Base-by-base conservation (phyloP, 176 grass and related monocot genomes). In the Zizania latifolia region DNA sequence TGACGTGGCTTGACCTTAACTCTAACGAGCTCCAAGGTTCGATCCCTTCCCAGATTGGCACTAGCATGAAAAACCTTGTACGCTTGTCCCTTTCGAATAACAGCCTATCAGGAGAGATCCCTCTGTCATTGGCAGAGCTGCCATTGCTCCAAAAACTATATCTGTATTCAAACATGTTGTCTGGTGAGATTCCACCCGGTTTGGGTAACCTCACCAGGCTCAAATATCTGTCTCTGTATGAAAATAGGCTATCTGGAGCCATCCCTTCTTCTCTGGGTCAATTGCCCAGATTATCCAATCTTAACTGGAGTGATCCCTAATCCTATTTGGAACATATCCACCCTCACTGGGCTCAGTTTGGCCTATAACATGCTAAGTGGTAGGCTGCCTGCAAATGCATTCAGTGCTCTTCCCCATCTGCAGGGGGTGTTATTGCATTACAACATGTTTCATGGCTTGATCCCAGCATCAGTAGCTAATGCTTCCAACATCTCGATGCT, bases 381-480 rank as follows among this genome's bases (percentile, higher is more conserved):
- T 21, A 3, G 9, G 21, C 21, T 65, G 19, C 62, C 62, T 65
- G 3, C 34, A 37, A 19, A 10, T 65, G 62, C 33, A 4, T 65
- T 65, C 3, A 3, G 14, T 46, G n/a, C n/a, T n/a, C n/a, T n/a
- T n/a, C n/a, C n/a, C n/a, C n/a, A n/a, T n/a, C n/a, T n/a, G n/a
- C n/a, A 55, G 15, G 0, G 2, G 0, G 2, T 87, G 12, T 29
- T 0, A 10, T 65, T 87, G 65, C 24, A 48, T n/a, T 1, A 2
- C 22, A 87, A 87, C 35, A 6, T 64, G 4, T 82, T 87, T 10
- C 27, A 77, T 21, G 84, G 84, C n/a, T 1, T 1, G 2, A 29
- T 87, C 34, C 84, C 84, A 3, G 15, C 13, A 12, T 77, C 84
- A 10, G 28, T 87, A 13, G 6, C 32, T 9, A 77, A 87, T 64